Conservation (phyloP, 2,329 filamentous ascomycete genomes). For the Aureobasidium sp. region DNA sequence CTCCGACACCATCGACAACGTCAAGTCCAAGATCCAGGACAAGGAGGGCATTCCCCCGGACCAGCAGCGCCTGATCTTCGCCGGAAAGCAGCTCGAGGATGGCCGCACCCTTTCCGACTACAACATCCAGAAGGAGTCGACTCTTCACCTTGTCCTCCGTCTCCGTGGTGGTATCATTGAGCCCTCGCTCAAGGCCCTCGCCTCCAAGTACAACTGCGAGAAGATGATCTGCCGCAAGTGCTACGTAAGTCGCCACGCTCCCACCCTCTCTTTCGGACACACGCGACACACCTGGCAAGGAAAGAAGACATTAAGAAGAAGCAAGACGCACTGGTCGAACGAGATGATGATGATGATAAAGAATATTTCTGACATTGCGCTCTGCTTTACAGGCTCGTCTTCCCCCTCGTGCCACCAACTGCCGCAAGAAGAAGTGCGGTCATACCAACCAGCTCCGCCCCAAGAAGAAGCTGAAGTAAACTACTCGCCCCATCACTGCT, state of each 20-base stretch:
- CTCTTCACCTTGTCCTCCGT: constrained; percentile 96
- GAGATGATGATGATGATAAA: constrained; percentile 22
- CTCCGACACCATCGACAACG: constrained; percentile 98
- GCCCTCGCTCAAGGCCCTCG: constrained; percentile 96
- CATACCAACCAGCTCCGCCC: constrained; percentile 99
- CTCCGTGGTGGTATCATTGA: constrained; percentile 99
- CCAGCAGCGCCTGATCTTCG: constrained; percentile 98
- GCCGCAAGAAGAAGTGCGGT: constrained; percentile 99
- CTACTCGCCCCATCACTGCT: constrained; percentile 34
- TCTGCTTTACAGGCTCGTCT: constrained; percentile 57
- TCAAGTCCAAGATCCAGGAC: constrained; percentile 99
- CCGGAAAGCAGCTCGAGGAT: constrained; percentile 98
- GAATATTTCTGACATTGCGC: constrained; percentile 24
- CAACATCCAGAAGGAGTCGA: constrained; percentile 99
- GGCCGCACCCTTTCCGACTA: constrained; percentile 94
- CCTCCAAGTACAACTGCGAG: constrained; percentile 99
- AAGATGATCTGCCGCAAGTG: constrained; percentile 99
- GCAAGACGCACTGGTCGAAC: constrained; percentile 26
- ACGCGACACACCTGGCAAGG: background rate
- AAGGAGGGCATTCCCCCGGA: constrained; percentile 98
- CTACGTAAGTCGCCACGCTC: constrained; percentile 63
- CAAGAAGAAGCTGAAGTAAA: constrained; percentile 99
- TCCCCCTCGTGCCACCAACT: constrained; percentile 98
- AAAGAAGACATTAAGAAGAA: background rate
- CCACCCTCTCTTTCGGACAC: background rate